Evolutionary conservation across 163 green algal species (phyloP), one percentile per base, ranked within the genome.

Genomic region (Chlorella variabilis): DNA sequence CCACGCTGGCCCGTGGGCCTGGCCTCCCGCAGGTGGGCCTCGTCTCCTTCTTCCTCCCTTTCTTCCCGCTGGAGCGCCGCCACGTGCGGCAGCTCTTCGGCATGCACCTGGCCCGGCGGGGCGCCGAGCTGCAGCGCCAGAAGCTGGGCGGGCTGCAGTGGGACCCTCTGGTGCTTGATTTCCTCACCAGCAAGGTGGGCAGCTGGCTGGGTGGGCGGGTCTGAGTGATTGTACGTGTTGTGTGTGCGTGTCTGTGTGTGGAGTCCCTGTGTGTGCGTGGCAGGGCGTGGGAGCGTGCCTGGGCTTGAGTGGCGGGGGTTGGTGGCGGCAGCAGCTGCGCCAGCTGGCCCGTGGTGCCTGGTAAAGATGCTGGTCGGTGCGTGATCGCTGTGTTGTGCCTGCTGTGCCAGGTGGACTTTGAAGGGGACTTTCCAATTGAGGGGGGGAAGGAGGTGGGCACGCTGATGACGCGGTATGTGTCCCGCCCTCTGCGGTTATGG

Each of bases 1-100:
- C 54, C 18, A 33, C 23, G 23, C 9, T 63, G 18, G 54, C 8
- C 18, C 8, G 54, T 29, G 8, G 54, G 9, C 17, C 23, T 38
- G 67, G 41, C 13, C 34, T 36, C 42, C 2, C 9, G 49, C 70
- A 83, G 82, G 80, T 90, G 18, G 86, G 86, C 21, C 67, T 93
- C 21, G 82, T 98, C 21, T 88, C 96, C 71, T 90, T 94, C n/a
- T 98, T 94, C 85, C 79, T 98, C 74, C 92, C 94, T 42, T 98
- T 94, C 88, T 89, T 97, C 54, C 93, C 94, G 15, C 87, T 98
- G 82, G 86, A 94, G 77, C 65, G 78, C 13, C 31, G 39, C 29
- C 87, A 97, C 75, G 77, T 96, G 29, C 39, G 39, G 13, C 59
- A 78, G n/a, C 71, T 93, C 41, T 88, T 92, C 71, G 62, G 61